Percentiles rank a stretch among this genome's conserved stretches.
Evolutionary conservation across 2,329 filamentous ascomycete species (phyloP).

Genomic region (Neurospora sp.): DNA sequence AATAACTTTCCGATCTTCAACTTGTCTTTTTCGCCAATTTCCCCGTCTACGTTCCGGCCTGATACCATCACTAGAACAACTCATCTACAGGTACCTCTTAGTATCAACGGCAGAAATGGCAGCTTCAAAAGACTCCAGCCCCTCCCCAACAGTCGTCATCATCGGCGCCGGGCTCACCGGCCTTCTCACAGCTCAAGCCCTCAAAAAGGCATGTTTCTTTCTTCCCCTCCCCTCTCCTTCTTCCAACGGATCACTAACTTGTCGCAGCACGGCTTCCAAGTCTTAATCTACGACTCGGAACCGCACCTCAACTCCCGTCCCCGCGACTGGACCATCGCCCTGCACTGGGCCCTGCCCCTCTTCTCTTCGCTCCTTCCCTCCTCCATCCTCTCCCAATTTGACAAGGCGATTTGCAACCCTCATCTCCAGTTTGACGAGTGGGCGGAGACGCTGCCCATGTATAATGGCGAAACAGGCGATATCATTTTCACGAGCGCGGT

Average conservation of each 20-base stretch:
- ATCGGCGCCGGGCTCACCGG: conserved; percentile 30
- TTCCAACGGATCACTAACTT: not conserved
- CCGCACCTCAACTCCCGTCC: conserved; percentile 18
- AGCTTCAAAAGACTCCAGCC: not conserved
- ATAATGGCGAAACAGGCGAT: conserved; percentile 27
- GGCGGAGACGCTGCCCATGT: conserved; percentile 23
- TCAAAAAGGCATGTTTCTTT: conserved; percentile 21
- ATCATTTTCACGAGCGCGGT: conserved; percentile 25
- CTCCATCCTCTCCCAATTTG: conserved; percentile 21
- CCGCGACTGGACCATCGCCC: conserved; percentile 30
- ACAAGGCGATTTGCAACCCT: conserved; percentile 26
- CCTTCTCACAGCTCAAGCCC: conserved; percentile 26
- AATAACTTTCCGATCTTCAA: not conserved
- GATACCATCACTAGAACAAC: not conserved
- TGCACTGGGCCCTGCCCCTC: conserved; percentile 30
- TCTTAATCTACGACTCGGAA: conserved; percentile 25
- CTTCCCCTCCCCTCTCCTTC: not conserved
- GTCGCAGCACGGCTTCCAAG: conserved; percentile 23
- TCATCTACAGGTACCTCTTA: not conserved
- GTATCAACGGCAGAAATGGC: not conserved
- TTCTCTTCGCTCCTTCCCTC: conserved; percentile 26
- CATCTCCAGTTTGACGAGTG: conserved; percentile 22
- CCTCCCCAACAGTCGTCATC: conserved; percentile 19
- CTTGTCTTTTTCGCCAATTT: not conserved
- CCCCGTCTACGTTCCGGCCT: not conserved